Evolutionary conservation across 331 rosid species (phyloP), one percentile per base, ranked within the genome.

Genomic region (Quercus phellos): DNA sequence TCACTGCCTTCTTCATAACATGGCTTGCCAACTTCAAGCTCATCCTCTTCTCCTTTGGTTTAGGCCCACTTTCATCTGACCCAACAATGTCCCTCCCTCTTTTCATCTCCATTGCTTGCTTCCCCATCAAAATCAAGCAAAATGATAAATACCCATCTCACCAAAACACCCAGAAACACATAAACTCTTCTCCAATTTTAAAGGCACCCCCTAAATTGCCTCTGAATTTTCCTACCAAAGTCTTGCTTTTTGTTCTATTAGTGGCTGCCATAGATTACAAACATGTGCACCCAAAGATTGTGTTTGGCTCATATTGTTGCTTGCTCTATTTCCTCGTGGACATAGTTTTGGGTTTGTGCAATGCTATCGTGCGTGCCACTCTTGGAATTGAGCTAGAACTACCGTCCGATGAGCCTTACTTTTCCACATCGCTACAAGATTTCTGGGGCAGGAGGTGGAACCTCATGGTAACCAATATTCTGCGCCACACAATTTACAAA

Each of bases 21-120:
- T 88, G 89, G 90, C 82, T 88, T 74, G 74, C 87, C 19, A 86
- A 58, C 78, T 90, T 83, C 90, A 88, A 90, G 50, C 90, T 88
- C 79, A 74, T 90, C 29, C 80, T 86, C 30, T 83, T 90, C 66
- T 42, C 85, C 34, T 86, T 88, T 22, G 77, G 84, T 51, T 55
- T 76, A 5, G 92, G 94, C 43, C 90, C 88, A 5, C 87, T 88
- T 9, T 70, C 82, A 6, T 59, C 83, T 16, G 64, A 64, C 34
- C 77, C 84, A 71, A 72, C 83, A 54, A 77, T 34, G 9, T 70
- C 88, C 6, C 74, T 90, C 78, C 76, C 74, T 26, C 32, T 77
- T 17, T 77, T 88, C 77, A 75, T 88, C 77, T 63, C 71, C 13
- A 32, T 77, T 69, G 78, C 85, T 53, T 80, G 63, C 73, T 43